Evolutionary conservation across 768 basidiomycete genomes (phyloP), one percentile per base, ranked within the genome.

Genomic region (Fomitopsis pulvina): DNA sequence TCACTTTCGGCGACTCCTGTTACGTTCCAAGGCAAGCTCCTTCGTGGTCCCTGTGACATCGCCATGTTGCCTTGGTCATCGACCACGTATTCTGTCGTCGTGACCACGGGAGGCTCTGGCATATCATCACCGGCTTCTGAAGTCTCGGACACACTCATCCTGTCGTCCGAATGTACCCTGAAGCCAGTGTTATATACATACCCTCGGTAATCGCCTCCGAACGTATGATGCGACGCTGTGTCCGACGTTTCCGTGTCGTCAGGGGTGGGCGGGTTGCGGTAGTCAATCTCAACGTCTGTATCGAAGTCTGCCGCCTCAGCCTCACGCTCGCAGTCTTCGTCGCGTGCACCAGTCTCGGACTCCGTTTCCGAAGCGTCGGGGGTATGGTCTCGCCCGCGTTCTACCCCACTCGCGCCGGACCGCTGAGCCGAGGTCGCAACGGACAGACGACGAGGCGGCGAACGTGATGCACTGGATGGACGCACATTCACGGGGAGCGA

Each of bases 11-110:
- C 54, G 9, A 63, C 59, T 16, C 70, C 73, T 16, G 81, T 77
- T 11, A 83, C 82, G 37, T 73, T 71, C 67, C 83, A 77, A n/a
- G 84, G 81, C 14, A 78, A 58, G 56, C 82, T 85, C 11, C 78
- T 78, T 51, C 78, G 71, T 48, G 80, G 71, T 34, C 22, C 52
- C 48, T 22, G 46, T 46, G 24, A 40, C 41, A 46, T 41, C 49
- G 47, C 54, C 48, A 21, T 29, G 20, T 26, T 41, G 20, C 24
- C 41, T 9, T 21, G 6, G 29, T 28, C n/a, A 22, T 46, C 16
- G 5, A 29, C 14, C 26, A 22, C 27, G 8, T 25, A 29, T 27
- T 44, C 25, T 6, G 43, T 29, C 11, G 26, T 9, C 16, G 43
- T 46, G 20, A 46, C 43, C 8, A 45, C 5, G 32, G 25, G 18